A percentile compares a stretch with the other conserved stretches of the same genome.
phyloP scores from a whole-genome alignment of 176 grass and related monocot genomes.

The Musa itinerans region DNA sequence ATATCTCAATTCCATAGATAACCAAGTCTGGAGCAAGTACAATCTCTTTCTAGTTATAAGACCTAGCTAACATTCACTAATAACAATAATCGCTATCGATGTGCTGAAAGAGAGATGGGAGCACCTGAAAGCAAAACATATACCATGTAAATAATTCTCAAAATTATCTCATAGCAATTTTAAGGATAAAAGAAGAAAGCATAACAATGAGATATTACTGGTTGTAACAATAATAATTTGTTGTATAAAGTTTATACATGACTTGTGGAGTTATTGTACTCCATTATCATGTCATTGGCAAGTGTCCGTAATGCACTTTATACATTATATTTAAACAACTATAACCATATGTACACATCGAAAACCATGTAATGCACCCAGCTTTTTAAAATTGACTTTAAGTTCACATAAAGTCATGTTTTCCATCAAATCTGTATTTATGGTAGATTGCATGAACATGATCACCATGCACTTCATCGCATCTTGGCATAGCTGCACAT shows the following conservation, averaged over 20 bases:
- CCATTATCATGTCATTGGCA: too few relatives aligned
- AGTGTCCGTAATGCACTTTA: too few relatives aligned
- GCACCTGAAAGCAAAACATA: background rate
- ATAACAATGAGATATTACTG: background rate
- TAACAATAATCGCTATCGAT: background rate
- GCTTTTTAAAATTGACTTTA: too few relatives aligned
- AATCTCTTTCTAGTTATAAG: background rate
- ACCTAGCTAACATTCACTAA: background rate
- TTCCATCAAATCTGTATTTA: background rate
- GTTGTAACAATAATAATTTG: too few relatives aligned
- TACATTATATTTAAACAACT: too few relatives aligned
- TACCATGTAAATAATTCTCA: background rate
- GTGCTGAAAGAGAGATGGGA: background rate
- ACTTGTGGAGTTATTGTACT: too few relatives aligned
- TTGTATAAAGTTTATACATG: too few relatives aligned
- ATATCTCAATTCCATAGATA: conserved; percentile 25
- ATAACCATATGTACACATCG: too few relatives aligned
- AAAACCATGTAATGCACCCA: too few relatives aligned
- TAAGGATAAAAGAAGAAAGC: background rate
- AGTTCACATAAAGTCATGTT: too few relatives aligned
- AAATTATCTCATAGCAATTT: background rate
- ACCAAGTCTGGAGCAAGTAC: background rate
- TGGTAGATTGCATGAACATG: background rate
- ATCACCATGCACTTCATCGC: background rate
- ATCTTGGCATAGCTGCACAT: background rate